Conservation (phyloP, 139 green algal species). For the Chlamydomonas sphaeroides region DNA sequence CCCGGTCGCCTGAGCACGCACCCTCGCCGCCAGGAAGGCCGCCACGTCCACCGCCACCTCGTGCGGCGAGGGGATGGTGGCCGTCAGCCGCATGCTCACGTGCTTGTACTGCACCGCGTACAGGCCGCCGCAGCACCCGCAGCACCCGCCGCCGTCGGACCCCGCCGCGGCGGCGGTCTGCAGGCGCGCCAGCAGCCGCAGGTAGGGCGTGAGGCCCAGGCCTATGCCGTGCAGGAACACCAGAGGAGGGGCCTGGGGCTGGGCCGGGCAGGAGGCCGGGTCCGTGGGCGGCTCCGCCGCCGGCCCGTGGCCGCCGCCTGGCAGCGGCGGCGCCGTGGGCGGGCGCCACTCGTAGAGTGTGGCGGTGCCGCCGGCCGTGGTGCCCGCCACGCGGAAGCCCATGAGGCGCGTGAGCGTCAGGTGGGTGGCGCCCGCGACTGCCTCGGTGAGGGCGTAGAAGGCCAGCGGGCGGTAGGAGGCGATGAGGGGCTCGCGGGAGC, state of each 20-base stretch:
- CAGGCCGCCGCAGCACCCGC: constrained; percentile 24
- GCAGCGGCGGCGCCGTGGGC: no score
- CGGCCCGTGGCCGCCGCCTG: neutral
- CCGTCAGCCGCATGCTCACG: constrained; percentile 60
- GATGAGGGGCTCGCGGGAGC: constrained; percentile 31
- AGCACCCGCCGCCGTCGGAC: no score
- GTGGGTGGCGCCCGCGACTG: constrained; percentile 27
- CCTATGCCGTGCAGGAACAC: constrained; percentile 73
- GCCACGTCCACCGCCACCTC: constrained; percentile 55
- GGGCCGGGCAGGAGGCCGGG: no score
- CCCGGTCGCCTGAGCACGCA: no score
- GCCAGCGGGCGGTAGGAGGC: constrained; percentile 53
- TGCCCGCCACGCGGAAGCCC: neutral
- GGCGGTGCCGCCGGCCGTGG: neutral
- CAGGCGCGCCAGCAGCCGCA: constrained; percentile 47
- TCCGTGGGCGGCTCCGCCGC: neutral
- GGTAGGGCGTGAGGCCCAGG: constrained; percentile 64
- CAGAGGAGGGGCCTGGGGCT: constrained; percentile 22
- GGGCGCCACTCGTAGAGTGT: neutral
- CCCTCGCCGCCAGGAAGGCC: constrained; percentile 9
- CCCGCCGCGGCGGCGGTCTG: neutral
- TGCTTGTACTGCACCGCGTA: constrained; percentile 67
- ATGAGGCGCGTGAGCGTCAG: neutral
- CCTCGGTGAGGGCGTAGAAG: constrained; percentile 61
- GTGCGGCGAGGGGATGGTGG: constrained; percentile 47